Evolutionary conservation across 108 stramenopile genomes (phyloP).

Genomic region (Schizochytrium sp.): DNA sequence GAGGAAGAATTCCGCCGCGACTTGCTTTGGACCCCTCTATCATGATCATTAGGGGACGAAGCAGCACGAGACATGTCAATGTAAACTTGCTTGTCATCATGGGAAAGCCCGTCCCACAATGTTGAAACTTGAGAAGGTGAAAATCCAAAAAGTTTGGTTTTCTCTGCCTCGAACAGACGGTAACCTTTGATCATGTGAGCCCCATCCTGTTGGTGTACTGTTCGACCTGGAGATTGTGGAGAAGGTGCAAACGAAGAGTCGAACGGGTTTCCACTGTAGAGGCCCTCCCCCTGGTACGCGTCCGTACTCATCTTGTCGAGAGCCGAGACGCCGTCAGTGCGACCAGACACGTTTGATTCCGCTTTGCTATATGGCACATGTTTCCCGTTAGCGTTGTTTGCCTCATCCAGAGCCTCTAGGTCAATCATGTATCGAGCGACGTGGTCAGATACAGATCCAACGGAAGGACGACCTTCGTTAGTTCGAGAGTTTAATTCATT

Average conservation of each 20-base stretch:
- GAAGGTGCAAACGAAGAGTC: not conserved
- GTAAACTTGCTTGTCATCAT: conserved; percentile 10
- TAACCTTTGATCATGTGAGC: not conserved
- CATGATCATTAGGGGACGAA: too few species aligned
- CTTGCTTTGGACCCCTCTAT: too few species aligned
- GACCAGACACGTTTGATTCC: not conserved
- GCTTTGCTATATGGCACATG: not conserved
- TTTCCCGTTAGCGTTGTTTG: not conserved
- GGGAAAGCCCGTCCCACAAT: not conserved
- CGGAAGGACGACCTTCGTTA: too few species aligned
- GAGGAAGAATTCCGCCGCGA: too few species aligned
- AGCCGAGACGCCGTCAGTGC: too few species aligned
- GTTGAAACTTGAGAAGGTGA: not conserved
- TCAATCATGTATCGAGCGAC: conserved; percentile 28
- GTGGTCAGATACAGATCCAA: not conserved
- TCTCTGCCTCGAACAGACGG: conserved; percentile 41
- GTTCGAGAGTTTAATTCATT: too few species aligned
- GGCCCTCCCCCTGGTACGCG: too few species aligned
- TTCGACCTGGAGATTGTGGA: not conserved
- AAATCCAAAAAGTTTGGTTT: conserved; percentile 13
- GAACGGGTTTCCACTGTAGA: too few species aligned
- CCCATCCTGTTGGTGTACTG: conserved; percentile 12
- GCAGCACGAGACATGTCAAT: conserved; percentile 30
- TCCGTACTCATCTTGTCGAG: too few species aligned
- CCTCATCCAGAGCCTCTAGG: not conserved